Base-by-base conservation (phyloP, 2,329 filamentous ascomycete genomes). In the Aspergillus sp. region DNA sequence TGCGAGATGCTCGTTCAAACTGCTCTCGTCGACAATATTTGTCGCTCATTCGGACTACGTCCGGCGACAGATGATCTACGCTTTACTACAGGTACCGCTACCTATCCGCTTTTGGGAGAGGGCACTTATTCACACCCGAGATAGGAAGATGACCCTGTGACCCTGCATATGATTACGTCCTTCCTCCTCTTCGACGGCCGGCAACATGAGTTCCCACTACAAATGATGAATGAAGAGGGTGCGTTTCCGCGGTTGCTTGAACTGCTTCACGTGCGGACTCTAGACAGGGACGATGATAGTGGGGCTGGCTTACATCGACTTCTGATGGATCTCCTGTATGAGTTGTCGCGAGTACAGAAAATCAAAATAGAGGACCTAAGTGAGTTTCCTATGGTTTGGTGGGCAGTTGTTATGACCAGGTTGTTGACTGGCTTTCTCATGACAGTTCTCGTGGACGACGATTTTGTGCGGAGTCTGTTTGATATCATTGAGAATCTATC, bases 301-400 rank as follows among this genome's bases (percentile, higher is more conserved):
- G 67, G 64, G 69, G 82, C 85, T 23, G 82, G 85, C 52, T 80
- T 98, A 60, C 91, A 97, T 76, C 86, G 89, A 37, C 78, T 95
- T 61, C 80, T 98, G 52, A 81, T 99, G 68, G 90, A 97, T 74
- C 79, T 99, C 56, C 83, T 97, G 71, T 99, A 96, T 76, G 95
- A 98, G 79, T 97, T 97, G 90, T 93, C 91, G 45, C 85, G 96
- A 60, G 91, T 98, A 72, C 92, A 98, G 75, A 85, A 87, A 62
- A 78, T 99, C 59, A 87, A 84, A 55, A 78, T 83, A 60, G 86
- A 91, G 64, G 93, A 99, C 71, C 77, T 99, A 63, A 84, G 76
- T 90, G 85, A 56, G 89, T 75, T 15, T 14, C 19, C 12, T 37
- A 17, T 7, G 39, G 15, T 15, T 44, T 12, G 19, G 21, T 40